Evolutionary conservation across 371 early-diverging fungal species (phyloP), one percentile per base, ranked within the genome.

Genomic region (Phascolomyces articulosus): DNA sequence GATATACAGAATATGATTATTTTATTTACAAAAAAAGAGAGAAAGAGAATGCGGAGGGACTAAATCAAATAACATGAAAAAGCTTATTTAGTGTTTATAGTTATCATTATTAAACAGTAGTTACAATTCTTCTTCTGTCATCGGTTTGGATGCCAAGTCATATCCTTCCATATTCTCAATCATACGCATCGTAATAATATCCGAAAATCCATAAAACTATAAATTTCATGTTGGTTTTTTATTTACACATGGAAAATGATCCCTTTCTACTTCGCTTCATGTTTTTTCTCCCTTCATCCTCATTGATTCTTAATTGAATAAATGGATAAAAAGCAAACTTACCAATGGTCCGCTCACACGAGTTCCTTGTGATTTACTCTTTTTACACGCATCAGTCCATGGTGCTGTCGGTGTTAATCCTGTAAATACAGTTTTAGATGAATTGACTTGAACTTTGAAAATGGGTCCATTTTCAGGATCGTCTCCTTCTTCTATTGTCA

Each of bases 301-400:
- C 8, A 24, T 34, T 34, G 9, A 9, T 31, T 34, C 34, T 11
- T 11, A 0, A 34, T 34, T 34, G 2, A 34, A 34, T 34, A 11
- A 6, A 2, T 6, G 6, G 0, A 9, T 34, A 9, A 28, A 51
- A 24, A 51, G 21, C 3, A 41, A 23, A 62, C 67, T 75, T 79
- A 82, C 82, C 70, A 82, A 53, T 11, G 82, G 82, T 0, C 82
- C 82, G 60, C 82, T 82, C 6, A 82, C 82, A 40, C 82, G 75
- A 4, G 82, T 79, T 6, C 72, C 71, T 41, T 68, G 70, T n/a
- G 76, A 82, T 40, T 70, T 73, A 63, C 82, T 82, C 20, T 63
- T 63, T 34, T 75, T 81, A 58, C 84, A 86, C 4, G 82, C 81
- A 26, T 82, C 83, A 13, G 86, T 86, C 86, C 86, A 86, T 23